phyloP scores from a whole-genome alignment of 2,329 filamentous ascomycete genomes.

The Thielaviopsis musarum region DNA sequence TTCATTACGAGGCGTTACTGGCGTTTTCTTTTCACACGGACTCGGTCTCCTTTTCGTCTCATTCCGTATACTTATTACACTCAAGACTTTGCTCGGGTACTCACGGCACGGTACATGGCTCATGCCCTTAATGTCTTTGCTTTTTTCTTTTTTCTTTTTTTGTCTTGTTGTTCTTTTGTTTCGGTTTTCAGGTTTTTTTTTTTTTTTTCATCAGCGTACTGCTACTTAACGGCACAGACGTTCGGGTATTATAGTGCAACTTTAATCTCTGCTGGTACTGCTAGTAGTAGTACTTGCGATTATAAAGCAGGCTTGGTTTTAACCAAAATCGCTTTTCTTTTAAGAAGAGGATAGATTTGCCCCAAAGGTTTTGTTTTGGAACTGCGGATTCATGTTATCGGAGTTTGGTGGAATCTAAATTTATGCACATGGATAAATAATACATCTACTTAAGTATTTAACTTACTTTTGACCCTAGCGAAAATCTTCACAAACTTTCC shows the following conservation, averaged over 20 bases:
- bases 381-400: background rate
- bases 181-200: background rate
- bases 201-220: background rate
- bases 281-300: too few relatives aligned
- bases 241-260: too few relatives aligned
- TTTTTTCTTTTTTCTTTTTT: background rate
- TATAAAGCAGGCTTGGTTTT: background rate
- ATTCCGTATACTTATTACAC: background rate
- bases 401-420: background rate
- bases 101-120: too few relatives aligned
- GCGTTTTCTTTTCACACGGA: background rate
- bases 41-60: background rate
- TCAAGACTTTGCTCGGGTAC: background rate
- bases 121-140: too few relatives aligned
- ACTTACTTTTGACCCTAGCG: too few relatives aligned
- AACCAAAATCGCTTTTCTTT: background rate
- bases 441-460: too few relatives aligned
- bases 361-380: background rate
- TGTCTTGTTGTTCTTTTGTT: background rate
- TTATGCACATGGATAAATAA: background rate
- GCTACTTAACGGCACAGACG: background rate
- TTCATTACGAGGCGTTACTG: background rate
- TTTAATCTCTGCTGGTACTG: too few relatives aligned
- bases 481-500: too few relatives aligned
- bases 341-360: background rate